Conservation (phyloP, 139 green algal species). For the Micractinium conductrix region DNA sequence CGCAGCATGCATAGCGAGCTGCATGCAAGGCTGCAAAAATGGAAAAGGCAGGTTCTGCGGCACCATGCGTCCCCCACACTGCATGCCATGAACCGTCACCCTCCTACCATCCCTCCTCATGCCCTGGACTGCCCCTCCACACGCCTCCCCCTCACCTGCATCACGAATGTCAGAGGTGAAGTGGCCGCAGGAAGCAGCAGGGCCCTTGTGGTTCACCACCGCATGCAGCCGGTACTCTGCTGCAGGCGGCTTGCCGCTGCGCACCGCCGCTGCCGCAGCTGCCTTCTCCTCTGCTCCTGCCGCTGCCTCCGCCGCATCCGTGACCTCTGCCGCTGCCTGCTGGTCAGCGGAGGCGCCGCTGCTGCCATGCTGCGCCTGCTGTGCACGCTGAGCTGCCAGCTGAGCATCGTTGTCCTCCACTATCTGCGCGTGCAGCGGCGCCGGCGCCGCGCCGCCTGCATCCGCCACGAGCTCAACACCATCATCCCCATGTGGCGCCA, state of each 20-base stretch:
- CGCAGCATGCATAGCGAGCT: neutral
- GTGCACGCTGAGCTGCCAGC: neutral
- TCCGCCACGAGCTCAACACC: too few species aligned
- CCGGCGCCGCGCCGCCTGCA: neutral
- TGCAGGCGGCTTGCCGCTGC: neutral
- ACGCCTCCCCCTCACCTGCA: neutral
- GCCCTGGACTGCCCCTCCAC: too few species aligned
- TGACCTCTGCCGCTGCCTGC: neutral
- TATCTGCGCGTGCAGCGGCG: slow-evolving; percentile 4
- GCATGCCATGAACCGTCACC: neutral
- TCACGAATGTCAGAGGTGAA: slow-evolving; percentile 49
- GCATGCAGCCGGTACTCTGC: slow-evolving; percentile 39
- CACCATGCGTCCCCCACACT: neutral
- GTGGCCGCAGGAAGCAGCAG: slow-evolving; percentile 42
- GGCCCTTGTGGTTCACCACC: slow-evolving; percentile 46
- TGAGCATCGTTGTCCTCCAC: neutral
- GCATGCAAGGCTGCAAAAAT: neutral
- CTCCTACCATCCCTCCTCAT: neutral
- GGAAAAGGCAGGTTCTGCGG: neutral
- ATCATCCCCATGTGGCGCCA: too few species aligned
- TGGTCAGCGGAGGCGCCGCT: neutral
- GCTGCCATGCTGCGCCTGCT: slow-evolving; percentile 11
- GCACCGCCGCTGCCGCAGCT: neutral
- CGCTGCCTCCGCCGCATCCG: neutral
- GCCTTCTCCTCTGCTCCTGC: neutral